These are phyloP conservation scores for Bremia lactucae DNA, from an alignment of 352 stramenopile genomes.

Conservation along the genomic window DNA sequence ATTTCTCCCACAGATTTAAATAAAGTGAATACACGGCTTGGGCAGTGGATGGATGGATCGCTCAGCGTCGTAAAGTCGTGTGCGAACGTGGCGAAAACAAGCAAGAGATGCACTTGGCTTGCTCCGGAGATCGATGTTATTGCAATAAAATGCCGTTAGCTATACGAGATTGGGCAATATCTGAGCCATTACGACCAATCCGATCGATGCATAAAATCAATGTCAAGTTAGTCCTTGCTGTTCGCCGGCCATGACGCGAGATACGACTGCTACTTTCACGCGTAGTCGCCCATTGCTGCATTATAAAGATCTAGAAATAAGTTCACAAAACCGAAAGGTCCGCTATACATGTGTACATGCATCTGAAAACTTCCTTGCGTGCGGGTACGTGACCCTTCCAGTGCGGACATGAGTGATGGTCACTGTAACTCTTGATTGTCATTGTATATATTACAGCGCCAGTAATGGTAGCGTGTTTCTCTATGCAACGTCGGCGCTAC, in stretches of 20 bases:
- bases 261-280: conserved; percentile 2
- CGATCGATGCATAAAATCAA: too few species aligned
- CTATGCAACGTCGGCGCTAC: conserved; percentile 53
- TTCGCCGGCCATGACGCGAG: conserved; percentile 10
- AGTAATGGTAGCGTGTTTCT: conserved; percentile 78
- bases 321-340: conserved; percentile 49
- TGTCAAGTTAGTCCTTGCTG: too few species aligned
- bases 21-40: too few species aligned
- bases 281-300: conserved; percentile 55
- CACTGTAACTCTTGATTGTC: conserved; percentile 17
- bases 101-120: too few species aligned
- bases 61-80: too few species aligned
- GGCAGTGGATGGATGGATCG: too few species aligned
- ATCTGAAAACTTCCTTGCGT: conserved; percentile 79
- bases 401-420: conserved; percentile 16
- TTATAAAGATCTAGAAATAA: conserved; percentile 54
- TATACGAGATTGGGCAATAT: too few species aligned
- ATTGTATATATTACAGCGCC: conserved; percentile 19
- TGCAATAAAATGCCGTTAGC: too few species aligned
- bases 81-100: too few species aligned
- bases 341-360: conserved; percentile 75
- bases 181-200: too few species aligned
- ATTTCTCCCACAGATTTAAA: too few species aligned
- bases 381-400: conserved; percentile 35
- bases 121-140: too few species aligned